Conservation (phyloP, 2,329 filamentous ascomycete genomes). For the Pestalotiopsis sp. region DNA sequence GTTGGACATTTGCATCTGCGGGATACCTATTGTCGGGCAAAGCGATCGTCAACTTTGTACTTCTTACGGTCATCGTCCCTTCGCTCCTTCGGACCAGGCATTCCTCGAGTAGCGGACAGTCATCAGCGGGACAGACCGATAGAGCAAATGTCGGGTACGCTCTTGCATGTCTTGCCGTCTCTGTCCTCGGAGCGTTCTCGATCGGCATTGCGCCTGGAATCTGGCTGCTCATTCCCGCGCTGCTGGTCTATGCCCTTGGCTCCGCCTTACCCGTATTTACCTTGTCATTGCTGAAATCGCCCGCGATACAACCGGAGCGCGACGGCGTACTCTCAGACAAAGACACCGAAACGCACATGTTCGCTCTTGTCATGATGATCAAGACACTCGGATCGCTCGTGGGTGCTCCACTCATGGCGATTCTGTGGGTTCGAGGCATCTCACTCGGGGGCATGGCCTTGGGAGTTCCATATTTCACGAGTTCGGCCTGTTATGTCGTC, state of each 20-base stretch:
- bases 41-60: conserved; percentile 46
- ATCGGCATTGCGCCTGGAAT: conserved; percentile 40
- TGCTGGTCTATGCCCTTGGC: conserved; percentile 48
- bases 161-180: conserved; percentile 36
- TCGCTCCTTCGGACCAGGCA: conserved; percentile 30
- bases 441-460: conserved; percentile 33
- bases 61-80: conserved; percentile 44
- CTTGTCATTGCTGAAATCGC: conserved; percentile 46
- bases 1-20: conserved; percentile 45
- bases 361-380: conserved; percentile 52
- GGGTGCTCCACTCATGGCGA: conserved; percentile 47
- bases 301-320: conserved; percentile 31
- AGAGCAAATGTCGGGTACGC: conserved; percentile 34
- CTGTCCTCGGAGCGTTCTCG: conserved; percentile 40
- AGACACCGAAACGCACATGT: conserved; percentile 41
- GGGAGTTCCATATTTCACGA: conserved; percentile 41
- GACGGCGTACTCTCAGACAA: conserved; percentile 15
- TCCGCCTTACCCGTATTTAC: conserved; percentile 52
- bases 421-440: conserved; percentile 47
- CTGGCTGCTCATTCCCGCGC: conserved; percentile 41
- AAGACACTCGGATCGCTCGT: conserved; percentile 48
- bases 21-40: conserved; percentile 50
- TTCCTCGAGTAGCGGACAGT: conserved; percentile 7
- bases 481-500: conserved; percentile 36
- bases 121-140: conserved; percentile 24